phyloP scores from a whole-genome alignment of 2,329 filamentous ascomycete species.

The Acarospora socialis region DNA sequence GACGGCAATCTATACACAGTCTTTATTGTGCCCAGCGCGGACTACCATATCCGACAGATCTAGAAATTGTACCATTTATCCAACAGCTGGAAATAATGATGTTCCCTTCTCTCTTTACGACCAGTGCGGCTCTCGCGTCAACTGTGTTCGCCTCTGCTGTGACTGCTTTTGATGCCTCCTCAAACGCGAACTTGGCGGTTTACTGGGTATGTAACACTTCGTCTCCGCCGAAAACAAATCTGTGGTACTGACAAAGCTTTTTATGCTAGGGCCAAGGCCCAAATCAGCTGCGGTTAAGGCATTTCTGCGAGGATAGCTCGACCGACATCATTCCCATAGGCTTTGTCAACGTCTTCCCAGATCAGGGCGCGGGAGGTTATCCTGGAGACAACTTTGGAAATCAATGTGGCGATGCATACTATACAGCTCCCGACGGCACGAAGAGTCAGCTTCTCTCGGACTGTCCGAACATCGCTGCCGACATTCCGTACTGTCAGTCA shows the following conservation, averaged over 20 bases:
- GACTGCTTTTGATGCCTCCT: constrained; percentile 27
- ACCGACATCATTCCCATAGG: constrained; percentile 43
- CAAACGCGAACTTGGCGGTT: constrained; percentile 35
- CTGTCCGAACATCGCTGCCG: constrained; percentile 31
- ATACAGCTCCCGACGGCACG: constrained; percentile 23
- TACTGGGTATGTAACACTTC: constrained; percentile 33
- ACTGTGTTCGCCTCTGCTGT: constrained; percentile 17
- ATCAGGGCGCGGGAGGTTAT: constrained; percentile 29
- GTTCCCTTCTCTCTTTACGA: constrained; percentile 21
- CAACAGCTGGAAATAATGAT: constrained; percentile 25
- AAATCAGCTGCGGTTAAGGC: constrained; percentile 32
- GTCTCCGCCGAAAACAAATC: constrained; percentile 9
- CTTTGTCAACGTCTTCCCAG: constrained; percentile 42
- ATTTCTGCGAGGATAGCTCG: constrained; percentile 37
- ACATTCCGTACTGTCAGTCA: constrained; percentile 27
- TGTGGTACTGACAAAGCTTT: constrained; percentile 6
- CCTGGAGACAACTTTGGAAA: constrained; percentile 44
- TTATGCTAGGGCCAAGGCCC: constrained; percentile 38
- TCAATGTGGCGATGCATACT: constrained; percentile 33
- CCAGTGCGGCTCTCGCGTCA: constrained; percentile 21
- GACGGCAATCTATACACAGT: constrained; percentile 17
- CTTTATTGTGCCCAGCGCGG: constrained; percentile 26
- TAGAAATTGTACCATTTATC: constrained; percentile 18
- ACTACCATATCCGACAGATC: constrained; percentile 24
- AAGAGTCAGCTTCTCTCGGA: constrained; percentile 28